These are phyloP conservation scores for Globisporangium camurandrum DNA, from an alignment of 352 stramenopile species.

Conservation along the genomic window DNA sequence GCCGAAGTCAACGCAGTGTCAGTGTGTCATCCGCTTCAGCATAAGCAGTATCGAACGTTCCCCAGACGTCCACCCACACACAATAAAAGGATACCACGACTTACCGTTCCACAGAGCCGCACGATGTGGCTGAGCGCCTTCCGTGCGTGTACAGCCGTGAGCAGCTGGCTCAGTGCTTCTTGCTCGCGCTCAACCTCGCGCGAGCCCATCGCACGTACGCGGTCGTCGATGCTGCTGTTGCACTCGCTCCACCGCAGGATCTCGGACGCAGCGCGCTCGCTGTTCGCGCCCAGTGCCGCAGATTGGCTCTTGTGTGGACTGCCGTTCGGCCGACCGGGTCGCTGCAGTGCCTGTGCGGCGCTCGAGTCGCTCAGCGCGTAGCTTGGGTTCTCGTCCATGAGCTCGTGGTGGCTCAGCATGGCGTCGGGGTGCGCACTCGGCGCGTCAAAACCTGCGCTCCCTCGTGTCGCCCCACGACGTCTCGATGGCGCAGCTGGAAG, in stretches of 20 bases:
- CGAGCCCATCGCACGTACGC: slow-evolving; percentile 43
- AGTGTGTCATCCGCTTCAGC: slow-evolving; percentile 1
- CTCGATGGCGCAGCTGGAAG: background rate
- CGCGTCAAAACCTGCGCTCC: background rate
- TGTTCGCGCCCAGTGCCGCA: slow-evolving; percentile 15
- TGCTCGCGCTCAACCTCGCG: slow-evolving; percentile 68
- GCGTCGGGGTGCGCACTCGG: slow-evolving; percentile 5
- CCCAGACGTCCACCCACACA: background rate
- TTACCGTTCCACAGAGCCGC: slow-evolving; percentile 39
- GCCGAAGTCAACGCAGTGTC: background rate
- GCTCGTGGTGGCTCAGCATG: slow-evolving; percentile 50
- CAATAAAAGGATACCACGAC: slow-evolving; percentile 5
- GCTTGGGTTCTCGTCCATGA: slow-evolving; percentile 73
- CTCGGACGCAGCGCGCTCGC: slow-evolving; percentile 22
- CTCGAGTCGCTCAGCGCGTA: slow-evolving; percentile 67
- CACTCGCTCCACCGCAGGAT: slow-evolving; percentile 64
- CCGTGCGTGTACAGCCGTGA: slow-evolving; percentile 55
- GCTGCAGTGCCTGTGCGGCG: slow-evolving; percentile 16
- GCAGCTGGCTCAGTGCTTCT: slow-evolving; percentile 38
- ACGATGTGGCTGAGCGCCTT: slow-evolving; percentile 65
- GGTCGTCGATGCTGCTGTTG: slow-evolving; percentile 52
- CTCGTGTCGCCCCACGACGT: background rate
- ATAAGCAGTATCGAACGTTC: background rate
- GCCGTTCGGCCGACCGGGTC: slow-evolving; percentile 14
- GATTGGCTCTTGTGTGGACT: slow-evolving; percentile 44